Conservation (phyloP, 169 alveolate species). For the Plasmodium sp. region DNA sequence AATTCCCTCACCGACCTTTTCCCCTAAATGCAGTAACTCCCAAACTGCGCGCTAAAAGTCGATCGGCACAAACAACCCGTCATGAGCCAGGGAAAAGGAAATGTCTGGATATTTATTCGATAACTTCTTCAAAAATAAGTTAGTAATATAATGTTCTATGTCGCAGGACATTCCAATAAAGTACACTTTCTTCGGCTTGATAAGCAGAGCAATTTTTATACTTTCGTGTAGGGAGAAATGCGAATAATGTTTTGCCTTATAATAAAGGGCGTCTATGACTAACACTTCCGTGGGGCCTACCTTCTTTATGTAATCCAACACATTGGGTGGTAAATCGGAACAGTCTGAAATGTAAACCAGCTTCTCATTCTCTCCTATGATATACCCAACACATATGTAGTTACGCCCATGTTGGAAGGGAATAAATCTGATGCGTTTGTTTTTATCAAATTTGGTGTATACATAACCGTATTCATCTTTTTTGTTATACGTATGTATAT, state of each 20-base stretch:
- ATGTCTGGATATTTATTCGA: constrained; percentile 31
- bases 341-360: constrained; percentile 66
- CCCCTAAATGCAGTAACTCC: neutral
- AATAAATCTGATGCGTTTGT: constrained; percentile 49
- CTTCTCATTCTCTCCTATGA: constrained; percentile 50
- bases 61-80: constrained; percentile 43
- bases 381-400: constrained; percentile 57
- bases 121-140: constrained; percentile 38
- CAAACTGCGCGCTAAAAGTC: constrained; percentile 1
- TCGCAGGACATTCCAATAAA: constrained; percentile 43
- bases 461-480: constrained; percentile 66
- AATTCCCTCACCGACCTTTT: too few relatives aligned
- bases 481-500: constrained; percentile 53
- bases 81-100: constrained; percentile 59
- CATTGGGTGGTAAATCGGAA: constrained; percentile 21
- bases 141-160: constrained; percentile 35
- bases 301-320: constrained; percentile 51
- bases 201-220: constrained; percentile 35
- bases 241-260: constrained; percentile 59
- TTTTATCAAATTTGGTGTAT: constrained; percentile 36
- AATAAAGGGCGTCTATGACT: constrained; percentile 61
- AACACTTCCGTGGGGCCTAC: constrained; percentile 32
- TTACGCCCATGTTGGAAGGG: constrained; percentile 63
- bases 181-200: constrained; percentile 59
- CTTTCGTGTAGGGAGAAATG: constrained; percentile 66